phyloP scores from a whole-genome alignment of 768 basidiomycete species.

The Sporobolomyces phaffii region DNA sequence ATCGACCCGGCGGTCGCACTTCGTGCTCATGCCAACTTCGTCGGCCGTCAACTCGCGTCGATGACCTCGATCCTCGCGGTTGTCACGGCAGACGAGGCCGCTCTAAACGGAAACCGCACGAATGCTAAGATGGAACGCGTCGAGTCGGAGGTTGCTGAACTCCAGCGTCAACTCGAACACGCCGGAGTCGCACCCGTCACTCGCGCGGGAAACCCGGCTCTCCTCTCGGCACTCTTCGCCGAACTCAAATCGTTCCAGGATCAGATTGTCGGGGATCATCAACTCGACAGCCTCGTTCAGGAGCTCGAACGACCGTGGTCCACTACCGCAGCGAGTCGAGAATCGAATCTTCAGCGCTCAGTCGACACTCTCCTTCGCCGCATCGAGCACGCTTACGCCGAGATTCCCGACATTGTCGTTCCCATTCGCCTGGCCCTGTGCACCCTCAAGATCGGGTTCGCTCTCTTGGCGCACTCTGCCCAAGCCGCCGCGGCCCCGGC shows the following conservation, averaged over 20 bases:
- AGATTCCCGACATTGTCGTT: conserved; percentile 63
- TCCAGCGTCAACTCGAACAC: conserved; percentile 37
- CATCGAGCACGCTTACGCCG: conserved; percentile 60
- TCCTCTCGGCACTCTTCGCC: conserved; percentile 48
- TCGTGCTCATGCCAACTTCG: conserved; percentile 41
- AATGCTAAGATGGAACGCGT: conserved; percentile 56
- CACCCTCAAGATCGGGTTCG: conserved; percentile 64
- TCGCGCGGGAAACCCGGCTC: conserved; percentile 38
- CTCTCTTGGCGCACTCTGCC: conserved; percentile 25
- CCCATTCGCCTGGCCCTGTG: conserved; percentile 64
- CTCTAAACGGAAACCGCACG: conserved; percentile 54
- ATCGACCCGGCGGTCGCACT: conserved; percentile 75
- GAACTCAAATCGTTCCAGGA: conserved; percentile 64
- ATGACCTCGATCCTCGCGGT: conserved; percentile 50
- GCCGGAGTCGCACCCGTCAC: conserved; percentile 42
- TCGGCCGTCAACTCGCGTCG: conserved; percentile 38
- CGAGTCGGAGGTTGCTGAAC: conserved; percentile 24
- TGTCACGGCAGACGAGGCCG: conserved; percentile 56
- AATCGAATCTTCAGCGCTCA: conserved; percentile 64
- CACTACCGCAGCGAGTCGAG: conserved; percentile 12
- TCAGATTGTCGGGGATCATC: conserved; percentile 55
- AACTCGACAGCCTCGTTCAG: conserved; percentile 46
- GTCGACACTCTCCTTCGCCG: conserved; percentile 71
- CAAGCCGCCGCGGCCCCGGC: background rate
- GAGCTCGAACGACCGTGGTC: conserved; percentile 17